phyloP scores from a whole-genome alignment of 2,329 filamentous ascomycete genomes.

The Tolypocladium endophyticum region DNA sequence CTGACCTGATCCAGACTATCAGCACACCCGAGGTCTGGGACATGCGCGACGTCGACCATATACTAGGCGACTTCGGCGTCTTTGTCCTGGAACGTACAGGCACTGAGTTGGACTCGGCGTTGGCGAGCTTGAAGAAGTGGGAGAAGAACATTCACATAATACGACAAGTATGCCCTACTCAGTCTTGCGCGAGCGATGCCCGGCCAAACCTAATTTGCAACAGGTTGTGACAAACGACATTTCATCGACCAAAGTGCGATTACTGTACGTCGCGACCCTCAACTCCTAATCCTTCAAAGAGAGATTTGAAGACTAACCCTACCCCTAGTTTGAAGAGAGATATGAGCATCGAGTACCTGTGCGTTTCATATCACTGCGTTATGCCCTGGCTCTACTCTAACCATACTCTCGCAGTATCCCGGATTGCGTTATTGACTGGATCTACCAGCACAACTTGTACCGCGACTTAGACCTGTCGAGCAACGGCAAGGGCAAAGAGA shows the following conservation, averaged over 20 bases:
- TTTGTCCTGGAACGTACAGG: slow-evolving; percentile 84
- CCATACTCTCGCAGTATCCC: slow-evolving; percentile 33
- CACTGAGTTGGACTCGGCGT: slow-evolving; percentile 79
- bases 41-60: slow-evolving; percentile 74
- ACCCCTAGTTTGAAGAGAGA: slow-evolving; percentile 65
- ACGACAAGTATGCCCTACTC: slow-evolving; percentile 30
- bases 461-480: slow-evolving; percentile 30
- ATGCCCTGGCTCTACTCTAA: background rate
- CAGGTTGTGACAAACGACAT: slow-evolving; percentile 68
- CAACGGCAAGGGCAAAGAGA: slow-evolving; percentile 15
- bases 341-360: slow-evolving; percentile 67
- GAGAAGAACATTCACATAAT: slow-evolving; percentile 82
- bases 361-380: slow-evolving; percentile 4
- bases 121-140: slow-evolving; percentile 72
- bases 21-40: slow-evolving; percentile 70
- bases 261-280: no score
- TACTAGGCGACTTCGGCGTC: slow-evolving; percentile 70
- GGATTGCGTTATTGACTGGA: slow-evolving; percentile 64
- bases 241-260: slow-evolving; percentile 70
- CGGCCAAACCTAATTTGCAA: background rate
- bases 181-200: background rate
- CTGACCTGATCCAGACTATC: slow-evolving; percentile 66
- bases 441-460: slow-evolving; percentile 57
- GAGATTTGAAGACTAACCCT: no score
- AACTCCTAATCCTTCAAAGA: no score